Conservation (phyloP, 2,329 filamentous ascomycete genomes). For the Helicocarpus griseus region DNA sequence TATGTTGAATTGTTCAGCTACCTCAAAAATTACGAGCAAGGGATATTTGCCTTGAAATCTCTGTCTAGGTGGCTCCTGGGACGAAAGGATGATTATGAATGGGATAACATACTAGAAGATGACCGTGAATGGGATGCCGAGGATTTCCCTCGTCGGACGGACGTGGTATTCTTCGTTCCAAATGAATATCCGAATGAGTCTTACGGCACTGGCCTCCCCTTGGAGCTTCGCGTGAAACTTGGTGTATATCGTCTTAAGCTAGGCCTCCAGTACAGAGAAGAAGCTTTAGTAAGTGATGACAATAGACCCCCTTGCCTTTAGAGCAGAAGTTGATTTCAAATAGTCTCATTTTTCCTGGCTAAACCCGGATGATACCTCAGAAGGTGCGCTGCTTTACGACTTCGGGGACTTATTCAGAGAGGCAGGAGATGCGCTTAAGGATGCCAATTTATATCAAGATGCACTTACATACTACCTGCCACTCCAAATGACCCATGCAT, state of each 20-base stretch:
- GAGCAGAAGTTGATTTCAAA: constrained; percentile 6
- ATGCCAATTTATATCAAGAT: constrained; percentile 41
- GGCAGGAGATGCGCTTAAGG: constrained; percentile 49
- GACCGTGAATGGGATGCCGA: constrained; percentile 83
- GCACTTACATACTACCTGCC: constrained; percentile 51
- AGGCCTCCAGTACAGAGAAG: constrained; percentile 50
- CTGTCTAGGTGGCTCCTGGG: constrained; percentile 76
- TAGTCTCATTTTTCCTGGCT: constrained; percentile 62
- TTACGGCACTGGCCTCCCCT: constrained; percentile 66
- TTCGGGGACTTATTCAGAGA: constrained; percentile 75
- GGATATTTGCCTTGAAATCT: constrained; percentile 59
- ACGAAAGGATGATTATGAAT: constrained; percentile 61
- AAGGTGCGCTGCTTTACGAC: constrained; percentile 47
- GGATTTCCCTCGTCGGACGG: constrained; percentile 55
- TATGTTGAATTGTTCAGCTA: constrained; percentile 73
- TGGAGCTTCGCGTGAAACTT: constrained; percentile 75
- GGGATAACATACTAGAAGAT: constrained; percentile 63
- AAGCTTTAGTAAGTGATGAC: constrained; percentile 57
- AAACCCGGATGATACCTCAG: constrained; percentile 49
- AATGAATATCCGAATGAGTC: constrained; percentile 43
- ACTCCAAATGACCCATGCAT: constrained; percentile 37
- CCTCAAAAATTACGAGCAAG: constrained; percentile 52
- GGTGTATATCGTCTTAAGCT: constrained; percentile 72
- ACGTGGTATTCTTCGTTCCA: constrained; percentile 52
- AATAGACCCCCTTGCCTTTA: not conserved